phyloP scores from a whole-genome alignment of 805 yeast genomes.

The Ogataea saltuana region DNA sequence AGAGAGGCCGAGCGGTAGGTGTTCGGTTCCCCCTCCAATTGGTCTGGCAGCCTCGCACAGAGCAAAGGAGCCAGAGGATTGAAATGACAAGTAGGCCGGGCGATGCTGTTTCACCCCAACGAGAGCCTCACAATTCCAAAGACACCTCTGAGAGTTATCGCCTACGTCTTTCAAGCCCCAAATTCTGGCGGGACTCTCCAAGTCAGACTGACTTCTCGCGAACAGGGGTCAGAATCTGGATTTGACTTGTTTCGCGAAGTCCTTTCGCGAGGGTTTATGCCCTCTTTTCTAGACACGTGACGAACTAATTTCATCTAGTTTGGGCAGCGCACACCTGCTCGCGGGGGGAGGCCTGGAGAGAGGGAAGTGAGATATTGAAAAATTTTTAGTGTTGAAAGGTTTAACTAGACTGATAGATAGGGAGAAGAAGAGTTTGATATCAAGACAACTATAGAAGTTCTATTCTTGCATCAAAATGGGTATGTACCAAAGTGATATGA shows the following conservation, averaged over 20 bases:
- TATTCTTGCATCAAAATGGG: slow-evolving; percentile 24
- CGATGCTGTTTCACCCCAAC: no score
- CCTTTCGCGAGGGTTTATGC: neutral
- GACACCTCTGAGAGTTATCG: no score
- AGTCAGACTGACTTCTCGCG: neutral
- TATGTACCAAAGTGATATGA: slow-evolving; percentile 19
- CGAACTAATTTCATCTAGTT: neutral
- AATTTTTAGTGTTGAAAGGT: slow-evolving; percentile 13
- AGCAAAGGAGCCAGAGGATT: no score
- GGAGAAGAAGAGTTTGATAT: slow-evolving; percentile 1
- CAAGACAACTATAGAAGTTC: slow-evolving; percentile 15
- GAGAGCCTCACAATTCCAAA: no score
- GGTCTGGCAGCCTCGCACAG: no score
- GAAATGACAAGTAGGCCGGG: no score
- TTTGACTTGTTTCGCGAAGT: no score
- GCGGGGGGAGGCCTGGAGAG: slow-evolving; percentile 5
- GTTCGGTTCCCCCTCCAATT: no score
- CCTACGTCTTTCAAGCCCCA: no score
- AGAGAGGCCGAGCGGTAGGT: no score
- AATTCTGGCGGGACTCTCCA: neutral
- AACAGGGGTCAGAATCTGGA: no score
- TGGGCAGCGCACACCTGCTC: slow-evolving; percentile 9
- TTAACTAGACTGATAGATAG: neutral
- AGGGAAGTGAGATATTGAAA: slow-evolving; percentile 13
- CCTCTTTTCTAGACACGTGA: slow-evolving; percentile 2